Percentiles rank a stretch among this genome's conserved stretches.
phyloP scores from a whole-genome alignment of 495 filamentous ascomycete genomes.

The Tuber magnatum region DNA sequence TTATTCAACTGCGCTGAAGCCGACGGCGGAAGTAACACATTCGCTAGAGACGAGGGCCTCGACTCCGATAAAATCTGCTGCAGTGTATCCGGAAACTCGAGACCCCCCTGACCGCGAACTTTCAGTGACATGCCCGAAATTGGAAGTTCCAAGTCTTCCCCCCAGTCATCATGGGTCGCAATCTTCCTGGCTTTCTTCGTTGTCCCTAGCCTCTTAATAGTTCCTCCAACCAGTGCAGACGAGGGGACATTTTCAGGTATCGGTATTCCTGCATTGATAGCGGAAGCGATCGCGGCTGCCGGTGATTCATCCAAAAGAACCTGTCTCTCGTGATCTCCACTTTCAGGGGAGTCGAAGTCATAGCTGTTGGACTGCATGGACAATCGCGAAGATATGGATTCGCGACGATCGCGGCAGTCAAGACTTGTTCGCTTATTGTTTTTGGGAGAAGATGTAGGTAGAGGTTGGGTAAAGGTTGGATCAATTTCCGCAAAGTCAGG shows the following conservation, averaged over 20 bases:
- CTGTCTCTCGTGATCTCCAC: conserved; percentile 37
- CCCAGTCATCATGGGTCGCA: conserved; percentile 73
- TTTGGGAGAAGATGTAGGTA: conserved; percentile 32
- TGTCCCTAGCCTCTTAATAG: conserved; percentile 83
- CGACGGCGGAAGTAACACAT: conserved; percentile 25
- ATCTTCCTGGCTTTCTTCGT: conserved; percentile 68
- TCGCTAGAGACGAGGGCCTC: conserved; percentile 41
- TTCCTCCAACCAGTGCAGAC: conserved; percentile 87
- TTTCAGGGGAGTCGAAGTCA: conserved; percentile 37
- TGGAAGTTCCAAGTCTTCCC: conserved; percentile 80
- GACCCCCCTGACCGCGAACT: conserved; percentile 53
- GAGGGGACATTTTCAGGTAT: conserved; percentile 83
- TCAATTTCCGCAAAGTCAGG: conserved; percentile 40
- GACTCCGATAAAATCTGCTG: conserved; percentile 54
- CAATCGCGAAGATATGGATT: conserved; percentile 41
- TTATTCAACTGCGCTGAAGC: conserved; percentile 47
- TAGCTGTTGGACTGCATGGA: conserved; percentile 36
- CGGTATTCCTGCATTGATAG: conserved; percentile 81
- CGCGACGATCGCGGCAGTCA: conserved; percentile 37
- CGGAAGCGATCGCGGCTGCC: conserved; percentile 66
- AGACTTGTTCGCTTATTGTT: conserved; percentile 33
- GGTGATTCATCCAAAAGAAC: conserved; percentile 39
- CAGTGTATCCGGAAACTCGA: conserved; percentile 60
- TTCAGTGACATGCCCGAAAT: conserved; percentile 51
- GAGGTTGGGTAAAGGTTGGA: conserved; percentile 31